Evolutionary conservation across 2,329 filamentous ascomycete genomes (phyloP), one percentile per base, ranked within the genome.

Genomic region (Ophiostoma perfectum): DNA sequence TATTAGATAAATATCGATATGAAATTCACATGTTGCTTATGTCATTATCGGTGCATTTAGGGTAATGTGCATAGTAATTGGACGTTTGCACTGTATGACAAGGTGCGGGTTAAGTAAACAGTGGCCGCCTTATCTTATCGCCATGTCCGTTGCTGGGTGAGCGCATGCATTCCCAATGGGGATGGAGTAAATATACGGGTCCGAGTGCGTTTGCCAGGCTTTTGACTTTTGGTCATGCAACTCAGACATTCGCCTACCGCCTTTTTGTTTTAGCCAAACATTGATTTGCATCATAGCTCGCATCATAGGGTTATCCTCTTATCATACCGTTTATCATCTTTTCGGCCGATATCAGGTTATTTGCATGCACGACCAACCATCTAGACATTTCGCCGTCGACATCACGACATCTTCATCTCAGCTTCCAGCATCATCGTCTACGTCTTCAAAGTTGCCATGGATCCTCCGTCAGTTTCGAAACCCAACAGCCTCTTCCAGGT

Each of bases 401-500:
- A 39, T 58, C n/a, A 9, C 4, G 38, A 63, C 39, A 3, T 27
- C 45, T n/a, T 11, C 39, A 68, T 27, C 66, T 55, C 64, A 44
- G 27, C 27, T 27, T 27, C 27, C 27, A 27, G 27, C 27, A 27
- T 27, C 27, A 27, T 27, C 27, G 27, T 27, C 27, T 27, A 27
- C 27, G 27, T 27, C 27, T 27, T 27, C 27, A 27, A 27, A 27
- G 27, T 2, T 27, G 27, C 27, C 27, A 82, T 82, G 80, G 80
- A 82, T 42, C 60, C 39, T 7, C n/a, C 60, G 38, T 58, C 73
- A n/a, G 27, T 27, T 27, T 27, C 27, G 27, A 79, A 73, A 75
- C 72, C 75, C 41, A 74, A 76, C 70, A 86, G 85, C 71, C 86
- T 97, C 49, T 98, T 98, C 77, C 90, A 97, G 79, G 94, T 98